A percentile compares a stretch with the other conserved stretches of the same genome.
phyloP scores from a whole-genome alignment of 1,284 basidiomycete species.

The Ceraceosorus bombacis region DNA sequence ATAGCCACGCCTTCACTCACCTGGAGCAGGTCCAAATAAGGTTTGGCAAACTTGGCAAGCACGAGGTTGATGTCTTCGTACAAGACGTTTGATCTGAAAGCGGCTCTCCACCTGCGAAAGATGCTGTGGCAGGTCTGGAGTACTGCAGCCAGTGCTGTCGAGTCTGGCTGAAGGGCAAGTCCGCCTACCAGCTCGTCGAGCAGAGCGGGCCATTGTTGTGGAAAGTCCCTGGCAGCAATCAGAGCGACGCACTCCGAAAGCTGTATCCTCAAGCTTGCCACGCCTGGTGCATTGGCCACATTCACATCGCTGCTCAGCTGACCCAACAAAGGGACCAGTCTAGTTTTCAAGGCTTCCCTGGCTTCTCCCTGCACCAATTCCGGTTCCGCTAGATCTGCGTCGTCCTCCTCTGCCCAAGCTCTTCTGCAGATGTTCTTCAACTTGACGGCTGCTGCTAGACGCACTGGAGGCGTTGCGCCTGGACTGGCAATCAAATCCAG shows the following conservation, averaged over 20 bases:
- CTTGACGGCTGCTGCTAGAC: constrained; percentile 44
- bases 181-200: constrained; percentile 36
- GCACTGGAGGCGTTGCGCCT: constrained; percentile 24
- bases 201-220: constrained; percentile 33
- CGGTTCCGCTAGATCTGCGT: constrained; percentile 21
- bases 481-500: constrained; percentile 35
- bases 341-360: constrained; percentile 57
- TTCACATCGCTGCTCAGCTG: constrained; percentile 19
- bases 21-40: constrained; percentile 62
- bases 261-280: constrained; percentile 35
- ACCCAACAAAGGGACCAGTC: constrained; percentile 67
- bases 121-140: constrained; percentile 92
- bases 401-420: constrained; percentile 31
- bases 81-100: constrained; percentile 76
- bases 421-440: constrained; percentile 45
- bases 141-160: constrained; percentile 77
- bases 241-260: constrained; percentile 40
- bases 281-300: constrained; percentile 3
- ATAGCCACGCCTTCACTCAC: constrained; percentile 3
- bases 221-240: constrained; percentile 42
- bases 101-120: constrained; percentile 83
- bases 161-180: constrained; percentile 73
- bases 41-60: constrained; percentile 69
- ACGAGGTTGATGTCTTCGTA: constrained; percentile 91
- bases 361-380: constrained; percentile 11